Conservation (phyloP, 345 rosid genomes). For the Salix brachista region DNA sequence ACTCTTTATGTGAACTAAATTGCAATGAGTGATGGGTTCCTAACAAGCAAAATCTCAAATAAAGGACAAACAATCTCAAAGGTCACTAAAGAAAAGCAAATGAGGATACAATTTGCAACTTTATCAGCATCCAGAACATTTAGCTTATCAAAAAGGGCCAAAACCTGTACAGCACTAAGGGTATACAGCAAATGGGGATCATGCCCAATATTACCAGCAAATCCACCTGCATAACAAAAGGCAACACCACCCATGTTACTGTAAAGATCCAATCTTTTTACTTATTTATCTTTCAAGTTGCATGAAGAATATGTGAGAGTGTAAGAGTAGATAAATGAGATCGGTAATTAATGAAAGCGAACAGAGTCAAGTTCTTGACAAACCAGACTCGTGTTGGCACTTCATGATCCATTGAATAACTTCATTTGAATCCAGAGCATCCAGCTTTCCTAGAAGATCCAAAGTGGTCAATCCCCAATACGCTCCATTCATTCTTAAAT, state of each 20-base stretch:
- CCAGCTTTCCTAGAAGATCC: constrained; percentile 69
- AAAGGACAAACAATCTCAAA: neutral
- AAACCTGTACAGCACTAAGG: constrained; percentile 80
- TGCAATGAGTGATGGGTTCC: neutral
- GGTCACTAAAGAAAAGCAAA: neutral
- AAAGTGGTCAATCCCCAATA: constrained; percentile 88
- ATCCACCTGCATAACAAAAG: constrained; percentile 59
- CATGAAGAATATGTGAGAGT: neutral
- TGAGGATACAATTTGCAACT: constrained; percentile 83
- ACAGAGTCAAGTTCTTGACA: constrained; percentile 4
- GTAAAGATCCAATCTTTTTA: neutral
- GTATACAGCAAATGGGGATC: constrained; percentile 79
- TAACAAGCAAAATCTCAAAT: neutral
- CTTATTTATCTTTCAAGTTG: neutral
- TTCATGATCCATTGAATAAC: constrained; percentile 68
- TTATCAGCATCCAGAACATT: constrained; percentile 56
- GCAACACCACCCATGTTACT: neutral
- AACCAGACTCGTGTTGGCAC: constrained; percentile 81
- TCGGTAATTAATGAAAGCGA: neutral
- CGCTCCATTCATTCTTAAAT: constrained; percentile 81
- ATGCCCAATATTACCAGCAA: constrained; percentile 89
- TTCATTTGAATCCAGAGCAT: constrained; percentile 52
- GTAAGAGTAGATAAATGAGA: neutral
- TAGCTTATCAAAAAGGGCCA: constrained; percentile 70
- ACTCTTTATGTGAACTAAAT: neutral